phyloP scores from a whole-genome alignment of 2,329 filamentous ascomycete species.

The Penicillium fuscoglaucum region DNA sequence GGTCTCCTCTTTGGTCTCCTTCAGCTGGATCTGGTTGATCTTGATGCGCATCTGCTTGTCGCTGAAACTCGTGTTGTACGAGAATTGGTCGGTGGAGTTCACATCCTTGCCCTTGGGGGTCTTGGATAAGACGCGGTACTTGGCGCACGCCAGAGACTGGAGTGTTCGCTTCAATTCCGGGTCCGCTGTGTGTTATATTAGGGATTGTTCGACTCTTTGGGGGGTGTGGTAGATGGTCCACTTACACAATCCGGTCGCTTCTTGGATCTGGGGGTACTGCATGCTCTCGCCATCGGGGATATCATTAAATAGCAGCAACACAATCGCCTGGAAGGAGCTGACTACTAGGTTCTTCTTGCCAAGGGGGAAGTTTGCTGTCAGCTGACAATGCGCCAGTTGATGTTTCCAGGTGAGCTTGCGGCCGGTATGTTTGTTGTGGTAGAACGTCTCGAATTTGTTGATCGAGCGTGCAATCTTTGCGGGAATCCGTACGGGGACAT shows the following conservation, averaged over 20 bases:
- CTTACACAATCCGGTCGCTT: slow-evolving; percentile 70
- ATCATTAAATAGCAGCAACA: slow-evolving; percentile 86
- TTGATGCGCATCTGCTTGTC: slow-evolving; percentile 89
- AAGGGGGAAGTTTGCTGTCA: slow-evolving; percentile 77
- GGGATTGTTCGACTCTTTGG: neutral
- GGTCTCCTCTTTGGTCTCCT: slow-evolving; percentile 94
- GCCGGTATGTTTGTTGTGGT: slow-evolving; percentile 85
- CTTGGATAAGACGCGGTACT: slow-evolving; percentile 79
- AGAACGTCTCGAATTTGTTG: slow-evolving; percentile 78
- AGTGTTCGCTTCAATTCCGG: slow-evolving; percentile 83
- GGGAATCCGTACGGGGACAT: slow-evolving; percentile 73
- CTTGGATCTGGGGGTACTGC: slow-evolving; percentile 72
- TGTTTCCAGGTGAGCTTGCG: slow-evolving; percentile 90
- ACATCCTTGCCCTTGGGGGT: slow-evolving; percentile 83
- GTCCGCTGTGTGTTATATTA: slow-evolving; percentile 54
- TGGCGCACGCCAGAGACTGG: slow-evolving; percentile 91
- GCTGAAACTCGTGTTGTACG: slow-evolving; percentile 72
- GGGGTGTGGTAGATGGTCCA: neutral
- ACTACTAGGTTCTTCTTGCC: slow-evolving; percentile 86
- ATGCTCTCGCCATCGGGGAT: slow-evolving; percentile 63
- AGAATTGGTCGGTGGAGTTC: slow-evolving; percentile 75
- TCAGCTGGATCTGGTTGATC: slow-evolving; percentile 97
- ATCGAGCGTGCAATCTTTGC: slow-evolving; percentile 73
- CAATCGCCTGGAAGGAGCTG: slow-evolving; percentile 86
- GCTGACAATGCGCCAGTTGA: slow-evolving; percentile 82